Base-by-base conservation (phyloP, 495 filamentous ascomycete genomes). In the Penicillium cinerascens region DNA sequence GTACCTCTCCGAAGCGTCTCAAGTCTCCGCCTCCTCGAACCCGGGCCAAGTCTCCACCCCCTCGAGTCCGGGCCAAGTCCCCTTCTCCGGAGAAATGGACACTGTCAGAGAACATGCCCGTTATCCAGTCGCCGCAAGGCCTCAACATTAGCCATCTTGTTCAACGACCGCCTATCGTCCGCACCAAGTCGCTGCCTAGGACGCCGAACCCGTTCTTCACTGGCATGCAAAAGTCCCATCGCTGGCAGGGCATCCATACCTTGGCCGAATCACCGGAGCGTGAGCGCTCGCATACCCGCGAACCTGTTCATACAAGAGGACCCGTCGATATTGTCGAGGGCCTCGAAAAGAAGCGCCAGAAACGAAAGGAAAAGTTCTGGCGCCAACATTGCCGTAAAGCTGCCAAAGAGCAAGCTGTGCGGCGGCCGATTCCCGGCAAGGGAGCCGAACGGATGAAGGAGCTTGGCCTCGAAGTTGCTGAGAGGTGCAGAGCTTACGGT, bases 271-370 rank as follows among this genome's bases (percentile, higher is more conserved):
- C 67, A 4, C 60, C 72, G 6, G 69, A 74, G 52, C 65, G 62
- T 42, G 69, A 72, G 38, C 57, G 56, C 11, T 73, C 74, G 15
- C 73, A 70, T 46, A 65, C 65, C 22, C 68, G 68, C 26, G 75
- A 82, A 52, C 55, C 16, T 16, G 33, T 77, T 22, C 83, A 88
- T 54, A 80, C 80, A 23, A 82, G 93, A 54, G 90, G 91, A 41
- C 91, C 93, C 25, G 92, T 97, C 58, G 95, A 97, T 64, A 97
- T 98, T 56, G 90, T 96, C 70, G 91, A 95, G 64, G 93, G 93
- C 6, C 83, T 98, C 7, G 93, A 97, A 75, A 85, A 88, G 71
- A 96, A 93, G 73, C 84, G 92, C 39, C 89, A 92, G 70, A 84
- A 91, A 47, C 88, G 93, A 49, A 88, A 86, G 70, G 89, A 96